Conservation (phyloP, 768 basidiomycete species). For the Lactarius psammicola region DNA sequence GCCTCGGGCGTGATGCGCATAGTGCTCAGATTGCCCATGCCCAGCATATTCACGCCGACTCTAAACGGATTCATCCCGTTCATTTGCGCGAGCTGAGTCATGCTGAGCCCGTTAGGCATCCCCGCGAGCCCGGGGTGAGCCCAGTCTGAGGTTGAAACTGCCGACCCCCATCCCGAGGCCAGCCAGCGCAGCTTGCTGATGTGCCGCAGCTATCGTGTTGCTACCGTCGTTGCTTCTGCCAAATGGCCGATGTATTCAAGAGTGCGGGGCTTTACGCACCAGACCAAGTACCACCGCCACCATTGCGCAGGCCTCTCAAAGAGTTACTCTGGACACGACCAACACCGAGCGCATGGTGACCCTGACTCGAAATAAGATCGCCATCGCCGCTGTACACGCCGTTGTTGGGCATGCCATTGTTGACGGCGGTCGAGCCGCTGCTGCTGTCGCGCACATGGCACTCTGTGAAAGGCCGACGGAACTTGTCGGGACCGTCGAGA, state of each 20-base stretch:
- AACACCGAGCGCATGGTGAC: constrained; percentile 34
- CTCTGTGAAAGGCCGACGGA: constrained; percentile 60
- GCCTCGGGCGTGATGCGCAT: constrained; percentile 78
- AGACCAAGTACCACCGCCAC: constrained; percentile 50
- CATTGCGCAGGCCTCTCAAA: constrained; percentile 45
- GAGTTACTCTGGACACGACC: not conserved
- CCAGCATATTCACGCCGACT: constrained; percentile 46
- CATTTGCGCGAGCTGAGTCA: not conserved
- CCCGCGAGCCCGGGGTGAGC: constrained; percentile 30
- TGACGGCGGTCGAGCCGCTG: not conserved
- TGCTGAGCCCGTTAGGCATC: not conserved
- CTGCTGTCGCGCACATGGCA: constrained; percentile 27
- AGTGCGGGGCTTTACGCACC: constrained; percentile 62
- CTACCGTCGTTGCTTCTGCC: constrained; percentile 42
- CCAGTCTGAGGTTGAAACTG: constrained; percentile 46
- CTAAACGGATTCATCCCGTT: not conserved
- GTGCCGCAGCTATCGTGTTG: constrained; percentile 21
- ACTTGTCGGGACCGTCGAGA: constrained; percentile 84
- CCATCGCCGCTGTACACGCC: constrained; percentile 54
- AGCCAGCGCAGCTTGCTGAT: constrained; percentile 38
- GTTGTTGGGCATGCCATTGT: constrained; percentile 32
- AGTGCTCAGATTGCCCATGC: constrained; percentile 44
- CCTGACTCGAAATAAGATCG: constrained; percentile 42
- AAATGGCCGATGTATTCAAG: constrained; percentile 50
- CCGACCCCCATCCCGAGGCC: constrained; percentile 45